These are phyloP conservation scores for Cocos nucifera DNA, from an alignment of 176 grass and related monocot genomes.

Conservation along the genomic window DNA sequence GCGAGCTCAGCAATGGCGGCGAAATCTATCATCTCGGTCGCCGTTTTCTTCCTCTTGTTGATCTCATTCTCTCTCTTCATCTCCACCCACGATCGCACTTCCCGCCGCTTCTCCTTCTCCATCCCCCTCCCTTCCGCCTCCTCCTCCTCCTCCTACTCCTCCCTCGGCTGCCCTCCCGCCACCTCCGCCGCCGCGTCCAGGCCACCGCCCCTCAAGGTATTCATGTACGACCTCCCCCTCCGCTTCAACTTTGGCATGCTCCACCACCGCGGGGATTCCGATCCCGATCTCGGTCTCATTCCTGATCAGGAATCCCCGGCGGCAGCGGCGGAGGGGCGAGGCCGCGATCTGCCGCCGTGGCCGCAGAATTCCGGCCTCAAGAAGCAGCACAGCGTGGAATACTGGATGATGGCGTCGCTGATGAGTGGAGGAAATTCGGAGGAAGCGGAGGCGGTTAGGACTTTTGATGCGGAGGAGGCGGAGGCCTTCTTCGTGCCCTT, in stretches of 20 bases:
- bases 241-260: conserved; percentile 92
- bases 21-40: conserved; percentile 24
- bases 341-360: conserved; percentile 40
- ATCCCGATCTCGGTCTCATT: not conserved
- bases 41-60: conserved; percentile 23
- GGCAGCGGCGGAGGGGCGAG: not conserved
- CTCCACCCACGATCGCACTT: conserved; percentile 12
- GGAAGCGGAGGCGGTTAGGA: conserved; percentile 54
- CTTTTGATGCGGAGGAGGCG: conserved; percentile 57
- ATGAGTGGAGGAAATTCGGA: not conserved
- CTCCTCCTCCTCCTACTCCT: conserved; percentile 13
- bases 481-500: conserved; percentile 97
- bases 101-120: conserved; percentile 21
- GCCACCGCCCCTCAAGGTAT: conserved; percentile 35
- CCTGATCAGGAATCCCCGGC: too few species aligned
- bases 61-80: conserved; percentile 30
- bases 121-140: conserved; percentile 11
- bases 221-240: conserved; percentile 74
- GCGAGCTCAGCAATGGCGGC: not conserved
- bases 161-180: conserved; percentile 12
- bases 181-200: not conserved
- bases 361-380: conserved; percentile 49
- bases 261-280: not conserved
- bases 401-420: conserved; percentile 95
- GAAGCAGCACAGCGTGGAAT: conserved; percentile 88